These are phyloP conservation scores for Phaeoacremonium minimum DNA, from an alignment of 2,329 filamentous ascomycete genomes.

Conservation along the genomic window DNA sequence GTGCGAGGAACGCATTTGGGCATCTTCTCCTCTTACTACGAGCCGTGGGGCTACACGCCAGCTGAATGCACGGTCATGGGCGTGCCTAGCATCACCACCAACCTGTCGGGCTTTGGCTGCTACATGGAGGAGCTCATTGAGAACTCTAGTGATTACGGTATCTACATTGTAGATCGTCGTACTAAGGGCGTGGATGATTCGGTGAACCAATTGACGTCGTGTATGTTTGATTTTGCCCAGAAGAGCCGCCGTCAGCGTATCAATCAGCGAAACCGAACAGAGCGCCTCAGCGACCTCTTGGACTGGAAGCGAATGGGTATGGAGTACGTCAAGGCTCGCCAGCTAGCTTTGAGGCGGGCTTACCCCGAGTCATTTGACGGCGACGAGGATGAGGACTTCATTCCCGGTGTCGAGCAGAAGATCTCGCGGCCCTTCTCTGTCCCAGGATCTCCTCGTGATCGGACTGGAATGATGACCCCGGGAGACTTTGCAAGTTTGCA, in stretches of 20 bases:
- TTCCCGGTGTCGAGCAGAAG: slow-evolving; percentile 90
- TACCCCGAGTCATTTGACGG: slow-evolving; percentile 83
- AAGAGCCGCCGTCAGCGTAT: slow-evolving; percentile 97
- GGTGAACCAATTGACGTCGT: slow-evolving; percentile 87
- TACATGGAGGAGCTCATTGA: slow-evolving; percentile 99
- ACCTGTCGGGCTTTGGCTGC: slow-evolving; percentile 94
- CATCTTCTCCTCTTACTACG: slow-evolving; percentile 96
- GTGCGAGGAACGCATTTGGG: slow-evolving; percentile 94
- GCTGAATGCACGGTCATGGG: slow-evolving; percentile 99
- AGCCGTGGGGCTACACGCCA: slow-evolving; percentile 98
- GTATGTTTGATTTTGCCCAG: slow-evolving; percentile 89
- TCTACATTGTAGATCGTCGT: slow-evolving; percentile 96
- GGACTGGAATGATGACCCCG: slow-evolving; percentile 97
- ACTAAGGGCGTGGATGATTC: slow-evolving; percentile 96
- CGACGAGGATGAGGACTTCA: slow-evolving; percentile 83
- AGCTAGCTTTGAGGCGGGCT: slow-evolving; percentile 84
- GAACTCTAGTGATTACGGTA: slow-evolving; percentile 95
- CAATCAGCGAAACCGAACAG: slow-evolving; percentile 96
- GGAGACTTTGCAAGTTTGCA: slow-evolving; percentile 96
- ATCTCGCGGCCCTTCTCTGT: slow-evolving; percentile 92
- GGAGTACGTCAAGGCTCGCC: slow-evolving; percentile 97
- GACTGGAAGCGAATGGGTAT: slow-evolving; percentile 99
- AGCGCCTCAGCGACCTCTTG: slow-evolving; percentile 87
- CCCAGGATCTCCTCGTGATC: slow-evolving; percentile 85
- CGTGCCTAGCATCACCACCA: slow-evolving; percentile 96